Evolutionary conservation across 805 yeast species (phyloP), one percentile per base, ranked within the genome.

Genomic region (Hanseniaspora vineae): DNA sequence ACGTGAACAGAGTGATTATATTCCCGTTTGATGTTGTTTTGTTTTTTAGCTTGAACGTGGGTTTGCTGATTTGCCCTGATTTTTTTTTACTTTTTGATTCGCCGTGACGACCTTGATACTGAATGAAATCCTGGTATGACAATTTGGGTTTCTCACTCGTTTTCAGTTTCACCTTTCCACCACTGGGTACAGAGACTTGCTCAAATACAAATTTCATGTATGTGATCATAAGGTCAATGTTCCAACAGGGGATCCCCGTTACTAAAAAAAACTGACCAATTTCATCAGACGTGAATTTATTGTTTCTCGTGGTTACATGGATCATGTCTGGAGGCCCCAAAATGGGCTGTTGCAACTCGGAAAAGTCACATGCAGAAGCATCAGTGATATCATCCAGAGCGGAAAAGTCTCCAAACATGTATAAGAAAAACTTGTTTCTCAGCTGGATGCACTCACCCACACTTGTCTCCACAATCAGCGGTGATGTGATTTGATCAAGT

Each of bases 271-370:
- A 75, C 45, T 69, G 70, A 1, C 81, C 77, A 13, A 67, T 64
- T 49, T 77, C 81, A 47, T 71, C 69, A 6, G 62, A 65, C 17
- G 67, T 60, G 43, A 69, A 64, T 48, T 66, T n/a, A 5, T 17
- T 37, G 40, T 37, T 37, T 5, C 66, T 66, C 32, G 63, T 59
- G n/a, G 74, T 64, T n/a, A 70, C 53, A 54, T 72, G 57, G 44
- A 56, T 77, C 49, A 84, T 66, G 62, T 84, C 94, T 2, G 88
- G 82, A 2, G 88, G 85, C 0, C 94, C 94, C 19, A 81, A 13
- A 20, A 39, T 15, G n/a, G 20, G 42, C 20, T 33, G 33, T 17
- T 42, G 19, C 29, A 42, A 2, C 14, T 37, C 39, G n/a, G 31
- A 31, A 42, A 32, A 58, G n/a, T 79, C 80, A 46, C 57, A 31